Conservation (phyloP, 768 basidiomycete genomes). For the Boletus barrowsii region DNA sequence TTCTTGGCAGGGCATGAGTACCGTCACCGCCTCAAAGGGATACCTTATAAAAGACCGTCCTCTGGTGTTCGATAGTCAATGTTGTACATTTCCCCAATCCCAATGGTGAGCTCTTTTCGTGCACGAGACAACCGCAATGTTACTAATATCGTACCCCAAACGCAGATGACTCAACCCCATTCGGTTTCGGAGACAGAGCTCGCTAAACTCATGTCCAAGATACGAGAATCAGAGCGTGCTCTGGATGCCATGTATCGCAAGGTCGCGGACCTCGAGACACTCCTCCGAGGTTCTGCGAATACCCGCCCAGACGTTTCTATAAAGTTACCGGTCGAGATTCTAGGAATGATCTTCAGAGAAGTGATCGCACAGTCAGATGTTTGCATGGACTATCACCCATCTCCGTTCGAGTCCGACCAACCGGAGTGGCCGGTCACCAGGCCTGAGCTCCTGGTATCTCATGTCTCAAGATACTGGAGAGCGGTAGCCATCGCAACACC, state of each 20-base stretch:
- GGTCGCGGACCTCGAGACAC: conserved; percentile 11
- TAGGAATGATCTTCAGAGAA: conserved; percentile 26
- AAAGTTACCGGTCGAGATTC: conserved; percentile 24
- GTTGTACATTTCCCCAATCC: background rate
- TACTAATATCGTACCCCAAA: background rate
- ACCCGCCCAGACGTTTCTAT: conserved; percentile 11
- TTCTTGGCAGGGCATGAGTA: background rate
- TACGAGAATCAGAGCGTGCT: conserved; percentile 16
- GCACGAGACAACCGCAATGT: background rate
- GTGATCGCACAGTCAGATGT: conserved; percentile 6
- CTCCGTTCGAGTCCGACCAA: background rate
- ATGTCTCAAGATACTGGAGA: conserved; percentile 44
- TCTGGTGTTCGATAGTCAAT: background rate
- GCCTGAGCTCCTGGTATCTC: conserved; percentile 37
- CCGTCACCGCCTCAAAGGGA: conserved; percentile 6
- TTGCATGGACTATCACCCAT: background rate
- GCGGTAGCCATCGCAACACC: conserved; percentile 36
- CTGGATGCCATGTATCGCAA: conserved; percentile 20
- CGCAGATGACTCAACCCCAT: conserved; percentile 12
- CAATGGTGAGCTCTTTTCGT: conserved; percentile 9
- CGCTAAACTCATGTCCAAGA: conserved; percentile 17
- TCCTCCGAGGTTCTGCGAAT: background rate
- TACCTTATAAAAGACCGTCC: conserved; percentile 13
- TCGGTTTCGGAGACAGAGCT: conserved; percentile 13
- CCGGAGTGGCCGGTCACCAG: conserved; percentile 10